Evolutionary conservation across 1,284 basidiomycete genomes (phyloP).

Genomic region (Moesziomyces aphidis): DNA sequence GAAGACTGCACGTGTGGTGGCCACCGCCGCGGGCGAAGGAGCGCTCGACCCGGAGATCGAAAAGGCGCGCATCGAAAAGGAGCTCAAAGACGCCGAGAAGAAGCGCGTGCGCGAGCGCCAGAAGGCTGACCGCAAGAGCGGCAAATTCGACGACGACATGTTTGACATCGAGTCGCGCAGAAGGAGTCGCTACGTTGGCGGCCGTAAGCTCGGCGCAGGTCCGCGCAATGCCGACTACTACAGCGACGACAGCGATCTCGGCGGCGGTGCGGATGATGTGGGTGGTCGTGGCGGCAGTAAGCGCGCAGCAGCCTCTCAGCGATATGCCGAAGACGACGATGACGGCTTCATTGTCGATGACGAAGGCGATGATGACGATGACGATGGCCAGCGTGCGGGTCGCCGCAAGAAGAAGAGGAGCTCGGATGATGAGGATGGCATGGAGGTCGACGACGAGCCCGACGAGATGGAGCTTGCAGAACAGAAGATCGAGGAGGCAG

Average conservation of each 20-base stretch:
- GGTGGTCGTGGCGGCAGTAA: conserved; percentile 36
- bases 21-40: conserved; percentile 44
- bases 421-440: conserved; percentile 50
- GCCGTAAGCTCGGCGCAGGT: conserved; percentile 43
- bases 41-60: conserved; percentile 73
- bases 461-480: conserved; percentile 62
- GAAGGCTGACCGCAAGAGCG: conserved; percentile 46
- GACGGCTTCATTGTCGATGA: conserved; percentile 65
- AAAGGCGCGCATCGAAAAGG: conserved; percentile 70
- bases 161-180: conserved; percentile 49
- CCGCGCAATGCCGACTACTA: conserved; percentile 53
- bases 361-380: conserved; percentile 53
- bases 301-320: conserved; percentile 20
- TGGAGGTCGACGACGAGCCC: conserved; percentile 61
- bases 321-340: conserved; percentile 58
- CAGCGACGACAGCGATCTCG: conserved; percentile 58
- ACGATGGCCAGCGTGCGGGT: conserved; percentile 19
- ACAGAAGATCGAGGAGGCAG: conserved; percentile 45
- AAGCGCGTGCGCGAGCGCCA: conserved; percentile 56
- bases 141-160: conserved; percentile 56
- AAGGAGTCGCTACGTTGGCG: conserved; percentile 30
- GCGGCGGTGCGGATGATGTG: conserved; percentile 30
- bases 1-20: conserved; percentile 77
- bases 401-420: conserved; percentile 35
- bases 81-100: conserved; percentile 62